Evolutionary conservation across 1,284 basidiomycete species (phyloP), one percentile per base, ranked within the genome.

Genomic region (Agaricales sp.): DNA sequence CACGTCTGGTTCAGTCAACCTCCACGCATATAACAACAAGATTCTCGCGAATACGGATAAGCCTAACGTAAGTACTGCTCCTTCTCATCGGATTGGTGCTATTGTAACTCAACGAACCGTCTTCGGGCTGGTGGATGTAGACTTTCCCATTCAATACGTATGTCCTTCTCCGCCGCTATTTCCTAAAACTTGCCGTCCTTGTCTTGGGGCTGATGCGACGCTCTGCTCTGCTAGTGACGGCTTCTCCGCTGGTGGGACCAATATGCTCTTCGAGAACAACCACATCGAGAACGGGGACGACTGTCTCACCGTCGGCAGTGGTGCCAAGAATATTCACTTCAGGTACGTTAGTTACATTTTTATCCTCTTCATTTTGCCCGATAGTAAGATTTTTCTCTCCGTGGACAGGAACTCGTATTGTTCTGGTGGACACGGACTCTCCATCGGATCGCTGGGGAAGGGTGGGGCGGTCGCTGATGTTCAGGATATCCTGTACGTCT

Each of bases 81-180:
- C n/a, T n/a, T n/a, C n/a, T n/a, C n/a, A n/a, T n/a, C n/a, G n/a
- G n/a, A n/a, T n/a, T n/a, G n/a, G n/a, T n/a, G n/a, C n/a, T n/a
- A n/a, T n/a, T n/a, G n/a, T n/a, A n/a, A n/a, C n/a, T n/a, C n/a
- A n/a, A n/a, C n/a, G n/a, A n/a, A n/a, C n/a, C n/a, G n/a, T n/a
- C n/a, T n/a, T n/a, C n/a, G n/a, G n/a, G n/a, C n/a, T n/a, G n/a
- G n/a, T n/a, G n/a, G n/a, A n/a, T n/a, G n/a, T n/a, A n/a, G n/a
- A n/a, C 73, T 0, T 80, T 80, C 65, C 78, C 78, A 2, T 80
- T 79, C 63, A 80, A 82, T 54, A 81, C 77, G 73, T 78, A 61
- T 48, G 74, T 64, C 18, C 41, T 47, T 14, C 13, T 20, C 14
- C 0, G 45, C 50, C 13, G 26, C 20, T 41, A 20, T 1, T 49